These are phyloP conservation scores for Neurospora sp. DNA, from an alignment of 495 filamentous ascomycete genomes.

Conservation along the genomic window DNA sequence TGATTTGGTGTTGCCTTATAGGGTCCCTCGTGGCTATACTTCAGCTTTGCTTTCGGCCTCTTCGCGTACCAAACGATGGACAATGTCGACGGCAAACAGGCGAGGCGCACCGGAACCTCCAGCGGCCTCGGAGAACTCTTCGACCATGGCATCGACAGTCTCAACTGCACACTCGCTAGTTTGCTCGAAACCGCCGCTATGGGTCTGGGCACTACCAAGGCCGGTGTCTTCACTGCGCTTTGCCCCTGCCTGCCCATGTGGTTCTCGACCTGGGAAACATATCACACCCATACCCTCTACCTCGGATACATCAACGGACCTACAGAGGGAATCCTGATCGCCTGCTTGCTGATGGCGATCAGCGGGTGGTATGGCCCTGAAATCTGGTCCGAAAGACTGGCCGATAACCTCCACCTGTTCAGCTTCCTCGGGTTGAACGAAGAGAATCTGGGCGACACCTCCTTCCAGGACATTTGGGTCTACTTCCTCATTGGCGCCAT, in stretches of 20 bases:
- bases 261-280: constrained; percentile 99
- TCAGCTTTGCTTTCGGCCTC: constrained; percentile 83
- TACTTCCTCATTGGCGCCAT: constrained; percentile 62
- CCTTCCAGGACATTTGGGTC: constrained; percentile 81
- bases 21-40: constrained; percentile 88
- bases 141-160: constrained; percentile 95
- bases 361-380: constrained; percentile 81
- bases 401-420: constrained; percentile 30
- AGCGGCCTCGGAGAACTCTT: constrained; percentile 93
- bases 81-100: constrained; percentile 97
- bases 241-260: constrained; percentile 95
- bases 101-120: constrained; percentile 85
- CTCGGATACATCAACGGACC: constrained; percentile 96
- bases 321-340: constrained; percentile 88
- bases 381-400: constrained; percentile 72
- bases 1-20: constrained; percentile 17
- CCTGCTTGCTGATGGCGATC: constrained; percentile 71
- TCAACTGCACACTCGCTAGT: constrained; percentile 91
- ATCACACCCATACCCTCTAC: constrained; percentile 95
- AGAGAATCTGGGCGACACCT: constrained; percentile 51
- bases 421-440: constrained; percentile 35
- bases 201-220: constrained; percentile 70
- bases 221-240: constrained; percentile 84
- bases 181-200: constrained; percentile 83
- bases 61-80: constrained; percentile 99